phyloP scores from a whole-genome alignment of 805 yeast species.

The Yamadazyma tumulicola region DNA sequence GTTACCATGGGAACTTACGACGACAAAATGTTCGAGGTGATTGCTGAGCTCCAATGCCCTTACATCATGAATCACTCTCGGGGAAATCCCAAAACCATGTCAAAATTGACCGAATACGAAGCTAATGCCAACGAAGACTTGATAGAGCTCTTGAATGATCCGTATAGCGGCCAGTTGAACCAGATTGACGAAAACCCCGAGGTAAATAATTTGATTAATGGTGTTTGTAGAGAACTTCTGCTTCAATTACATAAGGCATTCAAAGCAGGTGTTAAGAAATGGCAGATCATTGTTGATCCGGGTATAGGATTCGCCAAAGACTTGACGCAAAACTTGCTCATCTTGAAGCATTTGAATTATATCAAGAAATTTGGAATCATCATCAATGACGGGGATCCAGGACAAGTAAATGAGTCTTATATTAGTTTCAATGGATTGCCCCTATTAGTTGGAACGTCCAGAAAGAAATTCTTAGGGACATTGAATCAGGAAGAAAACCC shows the following conservation, averaged over 20 bases:
- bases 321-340: conserved; percentile 60
- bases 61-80: conserved; percentile 82
- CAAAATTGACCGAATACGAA: conserved; percentile 50
- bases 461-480: conserved; percentile 82
- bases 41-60: conserved; percentile 70
- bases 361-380: conserved; percentile 46
- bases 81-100: conserved; percentile 79
- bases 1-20: conserved; percentile 80
- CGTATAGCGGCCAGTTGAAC: conserved; percentile 19
- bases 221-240: conserved; percentile 64
- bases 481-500: conserved; percentile 59
- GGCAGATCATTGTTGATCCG: conserved; percentile 93
- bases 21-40: conserved; percentile 56
- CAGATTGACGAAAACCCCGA: conserved; percentile 15
- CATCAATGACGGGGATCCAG: conserved; percentile 14
- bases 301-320: conserved; percentile 96
- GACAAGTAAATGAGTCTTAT: conserved; percentile 21
- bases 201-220: conserved; percentile 43
- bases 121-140: conserved; percentile 30
- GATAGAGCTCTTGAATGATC: conserved; percentile 33
- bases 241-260: conserved; percentile 54
- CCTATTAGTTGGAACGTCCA: conserved; percentile 78
- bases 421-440: conserved; percentile 54
- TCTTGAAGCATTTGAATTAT: conserved; percentile 51
- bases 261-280: conserved; percentile 64